Conservation (phyloP, 1,284 basidiomycete genomes). For the Kwoniella shivajii region DNA sequence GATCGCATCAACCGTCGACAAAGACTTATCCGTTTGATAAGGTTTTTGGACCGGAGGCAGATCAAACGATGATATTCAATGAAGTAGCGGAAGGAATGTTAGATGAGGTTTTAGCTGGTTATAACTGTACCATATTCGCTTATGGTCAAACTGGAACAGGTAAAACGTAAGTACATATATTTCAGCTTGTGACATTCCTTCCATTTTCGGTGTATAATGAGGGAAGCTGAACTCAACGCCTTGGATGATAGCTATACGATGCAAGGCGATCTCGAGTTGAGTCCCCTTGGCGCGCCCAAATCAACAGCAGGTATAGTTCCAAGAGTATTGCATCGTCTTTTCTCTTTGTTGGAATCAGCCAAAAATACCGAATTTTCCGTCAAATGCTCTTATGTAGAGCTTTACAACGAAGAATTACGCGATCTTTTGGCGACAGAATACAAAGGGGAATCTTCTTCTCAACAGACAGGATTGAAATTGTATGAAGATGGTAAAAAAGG, state of each 20-base stretch:
- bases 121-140: conserved; percentile 98
- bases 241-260: conserved; percentile 75
- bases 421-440: conserved; percentile 81
- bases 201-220: neutral
- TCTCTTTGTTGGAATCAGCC: conserved; percentile 79
- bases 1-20: conserved; percentile 53
- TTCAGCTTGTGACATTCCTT: no score
- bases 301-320: conserved; percentile 95
- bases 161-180: conserved; percentile 75
- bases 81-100: conserved; percentile 92
- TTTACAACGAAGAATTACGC: conserved; percentile 99
- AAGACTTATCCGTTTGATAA: conserved; percentile 88
- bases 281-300: conserved; percentile 78
- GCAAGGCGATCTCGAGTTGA: conserved; percentile 84
- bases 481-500: conserved; percentile 91
- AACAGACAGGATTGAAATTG: conserved; percentile 70
- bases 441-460: conserved; percentile 57
- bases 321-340: conserved; percentile 89
- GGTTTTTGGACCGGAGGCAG: conserved; percentile 95
- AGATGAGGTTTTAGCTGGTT: conserved; percentile 88
- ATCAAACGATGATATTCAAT: conserved; percentile 91
- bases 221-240: conserved; percentile 2
- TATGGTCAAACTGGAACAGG: conserved; percentile 99
- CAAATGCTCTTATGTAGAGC: conserved; percentile 90
- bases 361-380: conserved; percentile 80